Percentiles rank a stretch among this genome's conserved stretches.
phyloP scores from a whole-genome alignment of 257 asterid genomes.

The Primulina tabacum region DNA sequence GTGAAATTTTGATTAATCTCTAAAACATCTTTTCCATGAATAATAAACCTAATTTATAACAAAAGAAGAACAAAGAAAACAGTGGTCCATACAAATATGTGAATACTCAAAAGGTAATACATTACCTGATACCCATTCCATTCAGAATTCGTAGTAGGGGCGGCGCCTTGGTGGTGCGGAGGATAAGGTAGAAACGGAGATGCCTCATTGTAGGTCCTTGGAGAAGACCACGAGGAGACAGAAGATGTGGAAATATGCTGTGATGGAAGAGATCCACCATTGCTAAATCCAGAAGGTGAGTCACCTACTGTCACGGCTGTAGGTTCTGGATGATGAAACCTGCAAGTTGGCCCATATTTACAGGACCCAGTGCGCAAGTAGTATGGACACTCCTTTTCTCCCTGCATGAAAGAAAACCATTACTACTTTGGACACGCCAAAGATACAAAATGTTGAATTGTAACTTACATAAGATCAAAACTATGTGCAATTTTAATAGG shows the following conservation, averaged over 20 bases:
- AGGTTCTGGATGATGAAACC: constrained; percentile 92
- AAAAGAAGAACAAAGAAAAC: neutral
- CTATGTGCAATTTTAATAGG: constrained; percentile 5
- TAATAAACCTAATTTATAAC: neutral
- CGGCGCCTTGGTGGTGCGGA: constrained; percentile 38
- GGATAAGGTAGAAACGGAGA: constrained; percentile 55
- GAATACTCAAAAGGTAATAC: constrained; percentile 12
- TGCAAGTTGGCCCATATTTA: constrained; percentile 74
- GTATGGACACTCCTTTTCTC: constrained; percentile 77
- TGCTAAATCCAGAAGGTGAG: constrained; percentile 52
- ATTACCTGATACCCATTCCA: constrained; percentile 81
- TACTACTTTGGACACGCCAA: constrained; percentile 18
- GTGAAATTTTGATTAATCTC: neutral
- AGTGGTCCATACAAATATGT: constrained; percentile 6
- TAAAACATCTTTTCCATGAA: neutral
- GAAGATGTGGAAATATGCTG: constrained; percentile 50
- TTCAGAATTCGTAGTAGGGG: constrained; percentile 48
- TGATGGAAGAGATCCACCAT: constrained; percentile 55
- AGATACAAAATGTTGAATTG: neutral
- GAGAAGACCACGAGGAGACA: constrained; percentile 64
- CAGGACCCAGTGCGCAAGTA: constrained; percentile 93
- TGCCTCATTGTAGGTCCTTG: constrained; percentile 45
- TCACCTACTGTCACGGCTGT: constrained; percentile 56
- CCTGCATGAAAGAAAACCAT: constrained; percentile 39
- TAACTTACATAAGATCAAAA: constrained; percentile 12